Conservation (phyloP, 331 rosid species). For the Spiraea crenata region DNA sequence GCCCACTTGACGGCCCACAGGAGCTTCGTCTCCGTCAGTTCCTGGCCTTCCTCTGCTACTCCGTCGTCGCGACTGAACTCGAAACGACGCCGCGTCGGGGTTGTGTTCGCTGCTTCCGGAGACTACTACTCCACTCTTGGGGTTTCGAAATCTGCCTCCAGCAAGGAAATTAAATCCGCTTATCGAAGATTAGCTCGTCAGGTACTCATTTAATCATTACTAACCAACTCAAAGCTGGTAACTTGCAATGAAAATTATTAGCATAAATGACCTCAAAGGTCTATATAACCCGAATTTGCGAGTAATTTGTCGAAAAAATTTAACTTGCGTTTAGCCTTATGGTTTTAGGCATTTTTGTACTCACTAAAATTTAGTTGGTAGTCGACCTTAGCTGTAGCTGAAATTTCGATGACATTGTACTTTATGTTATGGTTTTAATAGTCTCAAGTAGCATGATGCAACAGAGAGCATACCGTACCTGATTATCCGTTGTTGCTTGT, state of each 20-base stretch:
- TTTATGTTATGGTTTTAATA: background rate
- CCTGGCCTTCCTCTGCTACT: constrained; percentile 23
- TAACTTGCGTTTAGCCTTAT: background rate
- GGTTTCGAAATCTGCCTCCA: constrained; percentile 66
- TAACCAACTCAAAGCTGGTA: background rate
- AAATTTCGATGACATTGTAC: background rate
- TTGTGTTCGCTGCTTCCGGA: constrained; percentile 61
- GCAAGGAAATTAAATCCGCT: constrained; percentile 89
- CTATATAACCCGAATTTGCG: background rate
- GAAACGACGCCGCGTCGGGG: constrained; percentile 51
- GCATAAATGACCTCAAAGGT: background rate
- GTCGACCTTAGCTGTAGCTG: background rate
- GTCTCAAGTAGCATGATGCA: background rate
- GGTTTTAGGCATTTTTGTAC: background rate
- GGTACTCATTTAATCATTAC: constrained; percentile 45
- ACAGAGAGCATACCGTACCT: background rate
- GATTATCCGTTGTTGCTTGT: background rate
- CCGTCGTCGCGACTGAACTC: constrained; percentile 23
- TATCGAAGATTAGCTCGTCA: constrained; percentile 95
- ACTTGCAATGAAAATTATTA: background rate
- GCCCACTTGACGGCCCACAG: constrained; percentile 43
- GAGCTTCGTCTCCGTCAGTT: constrained; percentile 40
- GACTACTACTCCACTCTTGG: constrained; percentile 91
- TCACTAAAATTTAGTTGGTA: background rate
- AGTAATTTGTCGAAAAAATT: background rate